phyloP scores from a whole-genome alignment of 805 yeast species.

The Candida tibetensis region DNA sequence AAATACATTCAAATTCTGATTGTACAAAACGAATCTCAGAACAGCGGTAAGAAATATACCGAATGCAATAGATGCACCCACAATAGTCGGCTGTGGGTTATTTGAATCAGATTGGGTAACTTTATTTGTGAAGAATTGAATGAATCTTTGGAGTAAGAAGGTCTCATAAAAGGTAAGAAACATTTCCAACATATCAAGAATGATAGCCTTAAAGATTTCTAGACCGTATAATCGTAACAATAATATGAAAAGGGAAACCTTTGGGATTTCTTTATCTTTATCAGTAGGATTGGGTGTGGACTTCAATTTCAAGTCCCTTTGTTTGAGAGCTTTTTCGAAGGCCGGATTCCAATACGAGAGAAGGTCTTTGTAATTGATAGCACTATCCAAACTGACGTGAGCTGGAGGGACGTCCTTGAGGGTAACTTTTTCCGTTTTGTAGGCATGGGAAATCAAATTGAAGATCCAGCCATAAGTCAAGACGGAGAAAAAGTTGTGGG shows the following conservation, averaged over 20 bases:
- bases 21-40: slow-evolving; percentile 16
- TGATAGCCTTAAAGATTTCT: neutral
- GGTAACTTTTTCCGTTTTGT: slow-evolving; percentile 19
- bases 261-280: slow-evolving; percentile 5
- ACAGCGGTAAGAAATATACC: slow-evolving; percentile 7
- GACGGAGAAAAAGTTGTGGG: slow-evolving; percentile 13
- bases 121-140: slow-evolving; percentile 12
- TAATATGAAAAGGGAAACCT: slow-evolving; percentile 6
- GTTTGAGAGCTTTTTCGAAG: slow-evolving; percentile 1
- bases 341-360: slow-evolving; percentile 3
- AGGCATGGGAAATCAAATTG: slow-evolving; percentile 21
- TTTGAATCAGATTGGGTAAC: slow-evolving; percentile 1
- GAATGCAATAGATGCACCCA: slow-evolving; percentile 15
- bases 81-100: slow-evolving; percentile 13
- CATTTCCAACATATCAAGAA: slow-evolving; percentile 5
- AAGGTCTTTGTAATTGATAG: slow-evolving; percentile 1
- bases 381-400: slow-evolving; percentile 4
- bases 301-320: slow-evolving; percentile 1
- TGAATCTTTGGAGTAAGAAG: slow-evolving; percentile 15
- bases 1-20: slow-evolving; percentile 16
- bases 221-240: slow-evolving; percentile 6
- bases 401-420: slow-evolving; percentile 14
- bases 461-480: slow-evolving; percentile 21
- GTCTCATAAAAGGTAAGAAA: slow-evolving; percentile 18
- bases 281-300: slow-evolving; percentile 3